These are phyloP conservation scores for Globisporangium irregulare DNA, from an alignment of 352 stramenopile genomes.

Conservation along the genomic window DNA sequence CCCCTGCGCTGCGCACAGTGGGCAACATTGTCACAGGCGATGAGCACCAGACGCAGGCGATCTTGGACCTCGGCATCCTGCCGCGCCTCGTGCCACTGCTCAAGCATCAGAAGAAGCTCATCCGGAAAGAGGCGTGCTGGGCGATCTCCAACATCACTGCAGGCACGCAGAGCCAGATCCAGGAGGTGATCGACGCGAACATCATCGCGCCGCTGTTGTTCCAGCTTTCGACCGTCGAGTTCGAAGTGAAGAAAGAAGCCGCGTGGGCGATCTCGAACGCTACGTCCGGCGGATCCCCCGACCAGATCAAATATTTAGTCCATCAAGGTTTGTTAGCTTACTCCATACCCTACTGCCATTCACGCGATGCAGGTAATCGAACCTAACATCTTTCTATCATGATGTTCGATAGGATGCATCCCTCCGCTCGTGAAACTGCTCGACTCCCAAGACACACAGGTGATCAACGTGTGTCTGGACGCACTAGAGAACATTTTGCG, in stretches of 20 bases:
- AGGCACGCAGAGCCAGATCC: slow-evolving; percentile 65
- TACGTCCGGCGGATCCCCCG: slow-evolving; percentile 61
- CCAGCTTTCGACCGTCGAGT: slow-evolving; percentile 57
- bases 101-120: slow-evolving; percentile 75
- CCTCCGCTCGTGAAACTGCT: slow-evolving; percentile 94
- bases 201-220: slow-evolving; percentile 67
- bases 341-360: too few relatives aligned
- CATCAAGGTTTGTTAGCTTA: slow-evolving; percentile 67
- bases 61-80: slow-evolving; percentile 56
- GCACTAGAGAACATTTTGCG: slow-evolving; percentile 94
- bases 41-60: slow-evolving; percentile 67
- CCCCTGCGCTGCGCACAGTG: slow-evolving; percentile 94
- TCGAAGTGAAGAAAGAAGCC: slow-evolving; percentile 43
- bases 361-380: too few relatives aligned
- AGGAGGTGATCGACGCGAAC: slow-evolving; percentile 76
- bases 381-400: too few relatives aligned
- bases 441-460: slow-evolving; percentile 91
- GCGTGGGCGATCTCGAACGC: slow-evolving; percentile 55
- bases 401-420: slow-evolving; percentile 81
- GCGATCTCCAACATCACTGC: slow-evolving; percentile 82
- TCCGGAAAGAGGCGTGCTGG: slow-evolving; percentile 85
- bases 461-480: slow-evolving; percentile 97
- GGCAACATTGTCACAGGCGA: slow-evolving; percentile 99
- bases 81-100: slow-evolving; percentile 57
- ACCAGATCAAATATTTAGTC: slow-evolving; percentile 98